A percentile compares a stretch with the other conserved stretches of the same genome.
Evolutionary conservation across 805 yeast genomes (phyloP).

Genomic region (Pichia rugopelliculosa): DNA sequence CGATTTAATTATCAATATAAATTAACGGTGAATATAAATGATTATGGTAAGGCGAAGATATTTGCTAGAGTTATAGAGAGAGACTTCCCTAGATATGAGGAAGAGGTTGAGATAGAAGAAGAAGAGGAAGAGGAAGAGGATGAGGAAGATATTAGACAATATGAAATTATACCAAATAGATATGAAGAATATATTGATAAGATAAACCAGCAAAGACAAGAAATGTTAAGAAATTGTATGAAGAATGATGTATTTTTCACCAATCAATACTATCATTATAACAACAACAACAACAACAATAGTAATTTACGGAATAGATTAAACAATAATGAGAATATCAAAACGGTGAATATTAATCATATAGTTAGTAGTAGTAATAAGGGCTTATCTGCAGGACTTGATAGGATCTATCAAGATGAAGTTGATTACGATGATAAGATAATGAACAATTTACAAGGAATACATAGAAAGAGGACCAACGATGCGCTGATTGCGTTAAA

Average conservation of each 20-base stretch:
- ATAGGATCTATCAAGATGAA: no score
- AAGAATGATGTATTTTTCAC: conserved; percentile 8
- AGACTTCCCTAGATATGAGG: background rate
- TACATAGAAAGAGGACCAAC: no score
- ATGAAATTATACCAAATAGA: background rate
- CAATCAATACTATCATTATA: background rate
- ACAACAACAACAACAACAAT: no score
- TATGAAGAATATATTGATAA: conserved; percentile 3
- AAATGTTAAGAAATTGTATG: conserved; percentile 5
- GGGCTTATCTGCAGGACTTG: no score
- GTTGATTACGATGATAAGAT: no score
- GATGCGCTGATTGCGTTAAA: no score
- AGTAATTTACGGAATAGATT: no score
- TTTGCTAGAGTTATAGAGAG: conserved; percentile 7
- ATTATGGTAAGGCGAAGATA: conserved; percentile 6
- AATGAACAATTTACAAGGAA: no score
- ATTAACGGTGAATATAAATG: conserved; percentile 3
- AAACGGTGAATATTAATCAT: no score
- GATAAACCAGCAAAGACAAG: background rate
- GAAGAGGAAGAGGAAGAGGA: background rate
- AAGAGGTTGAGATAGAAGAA: background rate
- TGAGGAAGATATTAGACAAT: background rate
- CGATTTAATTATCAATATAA: conserved; percentile 4
- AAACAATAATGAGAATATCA: no score
- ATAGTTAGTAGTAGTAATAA: no score